phyloP scores from a whole-genome alignment of 2,329 filamentous ascomycete species.

The Venturia oleaginea region DNA sequence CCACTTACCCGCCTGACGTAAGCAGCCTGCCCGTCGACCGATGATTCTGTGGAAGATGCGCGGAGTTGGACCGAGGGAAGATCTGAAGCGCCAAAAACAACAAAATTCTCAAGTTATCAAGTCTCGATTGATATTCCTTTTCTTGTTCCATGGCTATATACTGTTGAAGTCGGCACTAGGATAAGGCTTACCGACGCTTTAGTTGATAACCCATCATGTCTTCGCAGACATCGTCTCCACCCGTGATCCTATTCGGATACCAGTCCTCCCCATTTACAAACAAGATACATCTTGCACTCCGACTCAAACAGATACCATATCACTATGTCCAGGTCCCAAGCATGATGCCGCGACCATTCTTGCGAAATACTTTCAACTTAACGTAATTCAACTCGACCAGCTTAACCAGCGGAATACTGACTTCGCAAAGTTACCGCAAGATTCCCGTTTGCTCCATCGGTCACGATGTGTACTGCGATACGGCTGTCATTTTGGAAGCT shows the following conservation, averaged over 20 bases:
- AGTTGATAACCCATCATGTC: not conserved
- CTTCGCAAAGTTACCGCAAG: conserved; percentile 25
- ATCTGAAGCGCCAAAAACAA: not conserved
- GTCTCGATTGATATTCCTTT: not conserved
- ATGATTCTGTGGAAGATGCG: not conserved
- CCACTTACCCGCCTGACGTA: not conserved
- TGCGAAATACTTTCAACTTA: conserved; percentile 28
- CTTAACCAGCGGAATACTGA: not conserved
- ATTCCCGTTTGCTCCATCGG: conserved; percentile 27
- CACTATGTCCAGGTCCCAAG: conserved; percentile 20
- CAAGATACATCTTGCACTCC: conserved; percentile 29
- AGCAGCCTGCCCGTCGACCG: not conserved
- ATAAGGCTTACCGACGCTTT: not conserved
- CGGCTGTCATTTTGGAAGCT: conserved; percentile 26
- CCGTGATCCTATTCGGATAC: conserved; percentile 1
- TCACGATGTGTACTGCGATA: conserved; percentile 28
- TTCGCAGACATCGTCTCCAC: not conserved
- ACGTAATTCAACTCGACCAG: conserved; percentile 12
- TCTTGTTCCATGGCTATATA: not conserved
- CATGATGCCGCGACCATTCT: conserved; percentile 32
- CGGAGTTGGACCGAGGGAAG: not conserved
- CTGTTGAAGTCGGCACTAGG: too few species aligned
- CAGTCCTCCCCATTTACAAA: conserved; percentile 27
- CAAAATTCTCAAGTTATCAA: not conserved
- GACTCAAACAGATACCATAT: conserved; percentile 30